Evolutionary conservation across 2,329 filamentous ascomycete species (phyloP).

Genomic region (Elsinoe perseae): DNA sequence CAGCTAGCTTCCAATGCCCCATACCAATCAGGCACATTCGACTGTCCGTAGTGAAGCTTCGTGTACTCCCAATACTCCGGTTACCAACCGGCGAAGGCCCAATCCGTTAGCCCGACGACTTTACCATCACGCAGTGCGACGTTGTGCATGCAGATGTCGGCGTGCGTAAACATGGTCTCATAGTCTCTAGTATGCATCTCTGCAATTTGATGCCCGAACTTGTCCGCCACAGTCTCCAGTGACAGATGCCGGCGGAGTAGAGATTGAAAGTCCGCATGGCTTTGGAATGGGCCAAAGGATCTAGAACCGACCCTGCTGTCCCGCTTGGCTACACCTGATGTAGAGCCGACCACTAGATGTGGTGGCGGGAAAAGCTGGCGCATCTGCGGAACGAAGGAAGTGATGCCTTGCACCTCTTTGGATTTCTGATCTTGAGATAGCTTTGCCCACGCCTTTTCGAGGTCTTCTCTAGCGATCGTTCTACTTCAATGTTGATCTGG

Average conservation of each 20-base stretch:
- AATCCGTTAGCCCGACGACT: not conserved
- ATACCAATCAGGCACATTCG: not conserved
- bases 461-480: not conserved
- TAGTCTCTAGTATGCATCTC: not conserved
- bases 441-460: not conserved
- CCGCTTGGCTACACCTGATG: not conserved
- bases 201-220: not conserved
- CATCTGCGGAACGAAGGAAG: not conserved
- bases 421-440: not conserved
- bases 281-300: not conserved
- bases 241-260: not conserved
- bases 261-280: not conserved
- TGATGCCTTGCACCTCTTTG: not conserved
- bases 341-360: not conserved
- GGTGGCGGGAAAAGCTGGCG: not conserved
- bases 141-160: not conserved
- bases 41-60: not conserved
- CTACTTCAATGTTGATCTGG: not conserved
- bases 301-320: not conserved
- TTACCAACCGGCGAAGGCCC: constrained; percentile 12
- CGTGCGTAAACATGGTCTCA: not conserved
- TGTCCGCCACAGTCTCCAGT: not conserved
- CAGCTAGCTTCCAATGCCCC: not conserved
- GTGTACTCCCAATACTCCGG: constrained; percentile 16
- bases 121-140: not conserved